phyloP scores from a whole-genome alignment of 2,329 filamentous ascomycete genomes.

The Phialophora tarda region DNA sequence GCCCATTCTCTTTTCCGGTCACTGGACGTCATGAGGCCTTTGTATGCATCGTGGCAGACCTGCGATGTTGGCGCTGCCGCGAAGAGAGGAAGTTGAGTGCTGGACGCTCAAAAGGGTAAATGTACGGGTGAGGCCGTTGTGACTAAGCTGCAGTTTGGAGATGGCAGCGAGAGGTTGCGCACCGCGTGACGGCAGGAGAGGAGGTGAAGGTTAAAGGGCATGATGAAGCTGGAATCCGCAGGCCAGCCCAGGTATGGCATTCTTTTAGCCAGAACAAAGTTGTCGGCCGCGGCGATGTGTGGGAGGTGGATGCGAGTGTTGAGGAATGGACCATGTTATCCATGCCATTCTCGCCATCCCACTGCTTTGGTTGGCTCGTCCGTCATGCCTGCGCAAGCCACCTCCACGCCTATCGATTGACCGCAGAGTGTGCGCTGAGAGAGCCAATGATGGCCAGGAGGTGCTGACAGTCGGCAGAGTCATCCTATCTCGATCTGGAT shows the following conservation, averaged over 20 bases:
- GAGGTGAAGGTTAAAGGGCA: slow-evolving; percentile 4
- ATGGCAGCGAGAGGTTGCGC: not conserved
- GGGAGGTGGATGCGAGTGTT: not conserved
- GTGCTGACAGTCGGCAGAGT: not conserved
- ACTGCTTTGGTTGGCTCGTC: not conserved
- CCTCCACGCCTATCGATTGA: not conserved
- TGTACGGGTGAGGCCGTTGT: not conserved
- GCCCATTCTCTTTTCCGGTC: slow-evolving; percentile 25
- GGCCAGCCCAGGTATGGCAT: not conserved
- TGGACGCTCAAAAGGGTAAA: not conserved
- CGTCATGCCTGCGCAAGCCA: not conserved
- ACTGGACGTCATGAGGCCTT: slow-evolving; percentile 14
- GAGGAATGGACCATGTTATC: not conserved
- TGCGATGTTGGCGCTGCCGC: not conserved
- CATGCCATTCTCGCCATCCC: not conserved
- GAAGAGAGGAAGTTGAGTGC: not conserved
- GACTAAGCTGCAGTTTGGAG: not conserved
- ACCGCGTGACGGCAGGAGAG: not conserved
- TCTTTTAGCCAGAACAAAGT: slow-evolving; percentile 18
- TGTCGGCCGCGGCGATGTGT: not conserved
- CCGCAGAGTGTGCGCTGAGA: not conserved
- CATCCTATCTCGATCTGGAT: not conserved
- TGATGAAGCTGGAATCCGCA: slow-evolving; percentile 7
- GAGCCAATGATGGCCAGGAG: not conserved
- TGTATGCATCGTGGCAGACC: slow-evolving; percentile 16